phyloP scores from a whole-genome alignment of 495 filamentous ascomycete species.

The Hypoxylon fragiforme region DNA sequence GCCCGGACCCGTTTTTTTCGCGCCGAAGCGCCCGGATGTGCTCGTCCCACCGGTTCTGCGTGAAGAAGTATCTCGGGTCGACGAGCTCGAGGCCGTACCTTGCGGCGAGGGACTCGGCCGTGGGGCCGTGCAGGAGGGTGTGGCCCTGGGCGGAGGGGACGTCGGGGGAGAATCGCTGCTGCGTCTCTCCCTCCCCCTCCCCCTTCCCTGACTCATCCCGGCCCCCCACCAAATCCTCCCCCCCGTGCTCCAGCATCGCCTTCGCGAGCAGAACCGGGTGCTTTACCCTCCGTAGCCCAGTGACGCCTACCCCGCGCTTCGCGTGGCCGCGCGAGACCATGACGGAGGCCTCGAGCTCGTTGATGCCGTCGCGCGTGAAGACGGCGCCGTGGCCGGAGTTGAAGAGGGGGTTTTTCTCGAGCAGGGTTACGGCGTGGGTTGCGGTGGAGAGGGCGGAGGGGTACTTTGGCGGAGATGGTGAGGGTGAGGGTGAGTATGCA shows the following conservation, averaged over 20 bases:
- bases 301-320: constrained; percentile 78
- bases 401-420: constrained; percentile 84
- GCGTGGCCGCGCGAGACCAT: constrained; percentile 77
- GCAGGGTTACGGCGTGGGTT: constrained; percentile 71
- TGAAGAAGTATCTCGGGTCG: constrained; percentile 73
- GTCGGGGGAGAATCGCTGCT: no score
- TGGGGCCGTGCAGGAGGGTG: constrained; percentile 64
- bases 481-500: constrained; percentile 43
- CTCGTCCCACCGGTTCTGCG: constrained; percentile 79
- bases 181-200: no score
- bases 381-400: constrained; percentile 86
- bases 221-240: constrained; percentile 45
- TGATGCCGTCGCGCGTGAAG: constrained; percentile 78
- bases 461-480: constrained; percentile 14
- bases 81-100: constrained; percentile 72
- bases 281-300: constrained; percentile 69
- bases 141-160: constrained; percentile 62
- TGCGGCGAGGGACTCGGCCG: constrained; percentile 67
- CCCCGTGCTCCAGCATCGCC: constrained; percentile 68
- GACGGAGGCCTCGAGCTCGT: constrained; percentile 87
- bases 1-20: constrained; percentile 42
- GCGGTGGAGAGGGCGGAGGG: constrained; percentile 70
- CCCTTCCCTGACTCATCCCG: neutral
- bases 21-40: constrained; percentile 68
- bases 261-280: constrained; percentile 78